Base-by-base conservation (phyloP, 768 basidiomycete species). In the Hysterangium stoloniferum region DNA sequence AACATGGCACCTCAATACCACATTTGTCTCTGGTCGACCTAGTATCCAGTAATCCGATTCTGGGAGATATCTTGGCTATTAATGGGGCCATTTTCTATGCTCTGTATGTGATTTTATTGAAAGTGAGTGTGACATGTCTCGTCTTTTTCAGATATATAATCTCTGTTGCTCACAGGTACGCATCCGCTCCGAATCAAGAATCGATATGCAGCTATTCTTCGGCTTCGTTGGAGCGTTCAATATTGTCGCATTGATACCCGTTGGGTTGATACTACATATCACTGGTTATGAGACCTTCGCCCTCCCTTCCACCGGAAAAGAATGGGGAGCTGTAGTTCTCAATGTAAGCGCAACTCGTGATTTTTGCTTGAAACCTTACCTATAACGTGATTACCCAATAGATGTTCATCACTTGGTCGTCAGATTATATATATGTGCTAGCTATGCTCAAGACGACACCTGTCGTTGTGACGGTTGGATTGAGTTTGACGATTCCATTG, bases 381-480 rank as follows among this genome's bases (percentile, higher is more conserved):
- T 19, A 31, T 29, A 6, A 15, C 11, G 15, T 8, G 25, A 20
- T 13, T 54, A 5, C 15, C 22, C 24, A 48, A 20, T 24, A 95
- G 84, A 92, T 91, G 86, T 67, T 70, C 28, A 89, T 94, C 59
- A 91, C 89, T 0, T 66, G 87, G 28, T 79, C 78, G 7, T 88
- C 86, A 53, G 92, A 96, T 66, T 95, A 85, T 61, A 62, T 92
- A 40, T 91, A 91, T 62, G 80, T 90, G 25, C 61, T 90, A 17
- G 86, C 93, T 2, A 95, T 97, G 92, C 79, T 99, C 55, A 95
- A 94, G 70, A 99, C 95, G 6, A 93, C 93, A 1, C 94, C 94
- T 1, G 70, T 94, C 11, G 89, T 96, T 17, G 94, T 87, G 15
- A 98, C 95, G 0, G 73, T 97, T 48, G 95, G 95, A 24, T 74